Evolutionary conservation across 225 moss, liverwort and hornwort genomes (phyloP), one percentile per base, ranked within the genome.

Genomic region (Anthoceros angustus): DNA sequence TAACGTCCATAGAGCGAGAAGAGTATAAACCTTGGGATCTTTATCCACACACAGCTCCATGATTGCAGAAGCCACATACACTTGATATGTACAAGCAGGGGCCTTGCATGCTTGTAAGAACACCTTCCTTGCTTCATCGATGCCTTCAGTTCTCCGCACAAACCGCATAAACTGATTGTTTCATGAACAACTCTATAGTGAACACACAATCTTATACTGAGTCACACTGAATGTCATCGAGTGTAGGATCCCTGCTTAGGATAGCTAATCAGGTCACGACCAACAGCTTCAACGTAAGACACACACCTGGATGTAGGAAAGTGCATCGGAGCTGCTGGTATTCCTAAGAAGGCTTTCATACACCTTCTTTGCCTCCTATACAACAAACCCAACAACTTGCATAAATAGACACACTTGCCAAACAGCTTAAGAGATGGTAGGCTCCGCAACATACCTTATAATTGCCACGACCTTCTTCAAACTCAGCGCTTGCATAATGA

Each of bases 21-120:
- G 25, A 25, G 42, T 38, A 3, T 48, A 40, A 68, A 89, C 98
- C 89, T 98, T 98, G 15, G 98, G 92, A 86, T 92, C 98, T 71
- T 98, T 98, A 73, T 98, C 98, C 79, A 92, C 76, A 78, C 98
- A 98, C 21, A 98, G 86, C 75, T 98, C 98, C 86, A 98, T 85
- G 63, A 81, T 92, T 49, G 98, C 92, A 32, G 98, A 98, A 70
- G 98, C 98, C 64, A 98, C 98, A 77, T 92, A 98, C 4, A 98
- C 89, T 74, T 98, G 98, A 69, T 81, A 98, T n/a, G 98, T 98
- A 70, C 98, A 89, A 69, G 79, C 85, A 73, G 92, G 81, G 48
- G 98, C 83, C 72, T 92, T 98, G 25, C 98, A 86, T 73, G 98
- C 92, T 86, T 98, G 87, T 74, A 86, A 77, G 50, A 98, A 98